These are phyloP conservation scores for Penicillium ochrochloron DNA, from an alignment of 495 filamentous ascomycete species.

Conservation along the genomic window DNA sequence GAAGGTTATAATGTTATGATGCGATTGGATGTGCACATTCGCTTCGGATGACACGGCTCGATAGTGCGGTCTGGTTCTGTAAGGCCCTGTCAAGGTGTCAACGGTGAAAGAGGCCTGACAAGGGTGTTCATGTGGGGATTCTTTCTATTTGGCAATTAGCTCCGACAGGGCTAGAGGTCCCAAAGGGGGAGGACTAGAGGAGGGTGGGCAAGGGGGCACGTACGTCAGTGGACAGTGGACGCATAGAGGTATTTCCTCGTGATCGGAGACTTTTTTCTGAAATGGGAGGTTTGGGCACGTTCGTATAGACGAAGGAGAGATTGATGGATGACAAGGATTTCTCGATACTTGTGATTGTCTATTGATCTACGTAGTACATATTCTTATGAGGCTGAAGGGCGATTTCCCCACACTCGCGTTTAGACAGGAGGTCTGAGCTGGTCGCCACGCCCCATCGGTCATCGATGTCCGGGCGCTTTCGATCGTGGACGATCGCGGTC, in stretches of 20 bases:
- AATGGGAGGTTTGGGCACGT: background rate
- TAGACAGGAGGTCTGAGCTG: slow-evolving; percentile 11
- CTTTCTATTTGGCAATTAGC: background rate
- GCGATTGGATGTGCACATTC: slow-evolving; percentile 5
- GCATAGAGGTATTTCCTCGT: background rate
- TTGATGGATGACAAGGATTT: background rate
- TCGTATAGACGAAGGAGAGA: background rate
- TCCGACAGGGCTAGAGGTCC: background rate
- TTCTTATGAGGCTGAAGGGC: slow-evolving; percentile 17
- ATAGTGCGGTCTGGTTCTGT: background rate
- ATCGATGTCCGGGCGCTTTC: background rate
- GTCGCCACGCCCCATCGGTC: slow-evolving; percentile 1
- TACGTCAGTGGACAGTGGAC: background rate
- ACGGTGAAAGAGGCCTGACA: background rate
- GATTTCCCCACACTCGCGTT: slow-evolving; percentile 19
- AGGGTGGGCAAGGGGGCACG: background rate
- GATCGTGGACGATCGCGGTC: slow-evolving; percentile 1
- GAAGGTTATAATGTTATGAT: background rate
- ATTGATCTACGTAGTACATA: background rate
- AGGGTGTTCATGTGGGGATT: background rate
- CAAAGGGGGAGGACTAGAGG: background rate
- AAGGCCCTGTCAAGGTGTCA: background rate
- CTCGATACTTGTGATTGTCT: background rate
- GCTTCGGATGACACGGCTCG: slow-evolving; percentile 10
- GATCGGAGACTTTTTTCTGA: background rate